Evolutionary conservation across 78 protist species (phyloP), one percentile per base, ranked within the genome.

Genomic region (Salpingoeca rosetta): DNA sequence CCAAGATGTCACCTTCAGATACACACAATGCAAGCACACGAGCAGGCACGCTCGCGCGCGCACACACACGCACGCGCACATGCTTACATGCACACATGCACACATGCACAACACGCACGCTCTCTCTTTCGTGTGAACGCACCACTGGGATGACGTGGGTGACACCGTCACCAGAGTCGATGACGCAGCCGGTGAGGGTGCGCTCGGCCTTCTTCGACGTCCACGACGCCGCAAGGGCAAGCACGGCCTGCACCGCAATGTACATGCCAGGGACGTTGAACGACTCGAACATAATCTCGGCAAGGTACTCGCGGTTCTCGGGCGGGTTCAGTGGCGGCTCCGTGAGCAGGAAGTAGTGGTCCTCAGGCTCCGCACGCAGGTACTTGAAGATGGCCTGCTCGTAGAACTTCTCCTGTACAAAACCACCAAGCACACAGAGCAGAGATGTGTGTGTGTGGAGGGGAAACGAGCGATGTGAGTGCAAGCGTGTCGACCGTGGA

Each of bases 171-270:
- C 99, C 99, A 38, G 99, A 94, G 90, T 98, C 99, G 80, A 98
- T 88, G 31, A 98, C 99, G 0, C 98, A 95, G 79, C 99, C 99
- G 31, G 99, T 97, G 41, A 97, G 85, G 37, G 91, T 86, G 36
- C 91, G 72, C 37, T 86, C 92, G 36, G 76, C 87, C 80, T 56
- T 10, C 51, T 36, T 0, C 28, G 88, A 40, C 56, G 89, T 45
- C 97, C 96, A 93, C 35, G 97, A 91, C 24, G 99, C 99, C 1
- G 96, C 94, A 10, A 98, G 94, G 56, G 99, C 98, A 39, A 98
- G 94, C 40, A 98, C 99, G 26, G 98, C 99, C 94, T 98, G 99
- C 31, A 98, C 99, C 31, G 99, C 99, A 90, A 98, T 98, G 93
- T 98, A 97, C 73, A 97, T 90, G 12, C 98, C 97, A 75, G 94